phyloP scores from a whole-genome alignment of 805 yeast species.

The Priceomyces castillae region DNA sequence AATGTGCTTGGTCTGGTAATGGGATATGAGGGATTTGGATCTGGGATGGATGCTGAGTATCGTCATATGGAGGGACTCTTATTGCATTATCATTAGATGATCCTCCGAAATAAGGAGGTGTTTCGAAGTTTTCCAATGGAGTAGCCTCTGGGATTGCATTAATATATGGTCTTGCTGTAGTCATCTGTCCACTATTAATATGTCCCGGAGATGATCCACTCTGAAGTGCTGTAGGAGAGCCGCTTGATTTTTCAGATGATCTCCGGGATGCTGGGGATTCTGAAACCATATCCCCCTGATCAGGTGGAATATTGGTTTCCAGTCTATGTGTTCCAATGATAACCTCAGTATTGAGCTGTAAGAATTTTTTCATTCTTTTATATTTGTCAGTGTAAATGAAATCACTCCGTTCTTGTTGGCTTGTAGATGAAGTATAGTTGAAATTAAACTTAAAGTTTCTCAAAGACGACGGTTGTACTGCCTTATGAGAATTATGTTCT shows the following conservation, averaged over 20 bases:
- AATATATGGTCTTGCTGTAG: constrained; percentile 9
- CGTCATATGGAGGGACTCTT: constrained; percentile 24
- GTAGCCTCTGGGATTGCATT: constrained; percentile 18
- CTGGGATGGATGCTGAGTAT: background rate
- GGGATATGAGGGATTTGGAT: constrained; percentile 8
- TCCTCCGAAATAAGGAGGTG: constrained; percentile 28
- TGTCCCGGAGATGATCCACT: constrained; percentile 8
- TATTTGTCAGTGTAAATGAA: constrained; percentile 78
- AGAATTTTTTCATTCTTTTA: constrained; percentile 71
- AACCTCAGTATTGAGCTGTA: constrained; percentile 78
- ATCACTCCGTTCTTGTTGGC: constrained; percentile 31
- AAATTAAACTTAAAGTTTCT: constrained; percentile 25
- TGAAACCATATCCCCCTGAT: constrained; percentile 7
- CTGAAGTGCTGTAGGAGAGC: constrained; percentile 7
- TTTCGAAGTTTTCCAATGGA: constrained; percentile 18
- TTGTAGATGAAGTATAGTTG: constrained; percentile 18
- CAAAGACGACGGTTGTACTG: constrained; percentile 6
- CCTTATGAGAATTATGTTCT: constrained; percentile 4
- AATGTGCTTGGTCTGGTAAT: constrained; percentile 13
- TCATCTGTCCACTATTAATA: background rate
- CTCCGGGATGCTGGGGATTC: constrained; percentile 9
- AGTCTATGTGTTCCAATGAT: constrained; percentile 75
- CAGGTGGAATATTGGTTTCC: constrained; percentile 14
- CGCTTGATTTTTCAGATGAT: constrained; percentile 9
- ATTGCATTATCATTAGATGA: constrained; percentile 2